These are phyloP conservation scores for Cladosporium velox DNA, from an alignment of 2,329 filamentous ascomycete species.

Conservation along the genomic window DNA sequence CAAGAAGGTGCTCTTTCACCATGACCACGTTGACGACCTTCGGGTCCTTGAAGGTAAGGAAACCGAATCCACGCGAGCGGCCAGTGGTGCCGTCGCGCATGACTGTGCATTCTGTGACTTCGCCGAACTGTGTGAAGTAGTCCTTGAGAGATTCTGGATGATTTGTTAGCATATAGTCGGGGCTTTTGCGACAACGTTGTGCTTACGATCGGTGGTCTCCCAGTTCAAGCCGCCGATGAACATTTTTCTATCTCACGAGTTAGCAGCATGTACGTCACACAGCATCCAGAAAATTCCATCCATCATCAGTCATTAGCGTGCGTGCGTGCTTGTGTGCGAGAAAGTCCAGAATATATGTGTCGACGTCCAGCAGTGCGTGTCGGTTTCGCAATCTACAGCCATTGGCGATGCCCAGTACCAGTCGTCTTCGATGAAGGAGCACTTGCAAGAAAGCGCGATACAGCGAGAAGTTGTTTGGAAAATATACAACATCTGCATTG, in stretches of 20 bases:
- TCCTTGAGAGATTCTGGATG: slow-evolving; percentile 61
- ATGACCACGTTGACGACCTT: slow-evolving; percentile 99
- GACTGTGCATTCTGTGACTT: slow-evolving; percentile 97
- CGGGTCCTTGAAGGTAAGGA: slow-evolving; percentile 95
- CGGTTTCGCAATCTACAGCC: not conserved
- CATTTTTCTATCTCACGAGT: slow-evolving; percentile 76
- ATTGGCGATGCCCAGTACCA: not conserved
- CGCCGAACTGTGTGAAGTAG: slow-evolving; percentile 97
- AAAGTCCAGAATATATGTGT: not conserved
- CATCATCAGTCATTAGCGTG: slow-evolving; percentile 12
- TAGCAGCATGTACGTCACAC: not conserved
- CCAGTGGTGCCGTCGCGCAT: slow-evolving; percentile 96
- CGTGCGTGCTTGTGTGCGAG: slow-evolving; percentile 10
- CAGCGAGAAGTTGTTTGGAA: not conserved
- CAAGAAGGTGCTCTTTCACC: slow-evolving; percentile 98
- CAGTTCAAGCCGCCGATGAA: slow-evolving; percentile 98
- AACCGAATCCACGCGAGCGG: slow-evolving; percentile 92
- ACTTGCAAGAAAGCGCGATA: not conserved
- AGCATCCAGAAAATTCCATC: not conserved
- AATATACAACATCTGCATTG: not conserved
- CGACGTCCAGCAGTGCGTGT: not conserved
- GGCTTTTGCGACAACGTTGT: not conserved
- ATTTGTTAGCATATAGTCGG: not conserved
- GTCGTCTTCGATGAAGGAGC: not conserved
- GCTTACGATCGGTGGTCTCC: slow-evolving; percentile 97